These are phyloP conservation scores for Zizania latifolia DNA, from an alignment of 176 grass and related monocot genomes.

Conservation along the genomic window DNA sequence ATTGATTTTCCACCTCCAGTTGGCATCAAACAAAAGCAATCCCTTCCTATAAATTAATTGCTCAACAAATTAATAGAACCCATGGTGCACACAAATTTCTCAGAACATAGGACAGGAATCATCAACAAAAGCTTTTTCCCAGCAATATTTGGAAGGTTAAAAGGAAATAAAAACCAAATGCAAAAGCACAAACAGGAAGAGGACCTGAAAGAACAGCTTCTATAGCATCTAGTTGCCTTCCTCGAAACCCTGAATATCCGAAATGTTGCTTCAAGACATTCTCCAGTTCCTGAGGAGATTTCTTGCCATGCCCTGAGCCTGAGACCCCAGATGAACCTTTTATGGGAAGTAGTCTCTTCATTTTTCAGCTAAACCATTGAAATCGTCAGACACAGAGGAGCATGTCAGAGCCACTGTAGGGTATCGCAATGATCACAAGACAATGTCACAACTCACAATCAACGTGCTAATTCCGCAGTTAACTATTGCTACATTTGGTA, in stretches of 20 bases:
- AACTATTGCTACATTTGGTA: not conserved
- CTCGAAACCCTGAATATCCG: conserved; percentile 67
- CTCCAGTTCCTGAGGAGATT: conserved; percentile 40
- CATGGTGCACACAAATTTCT: not conserved
- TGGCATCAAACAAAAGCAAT: conserved; percentile 99
- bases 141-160: not conserved
- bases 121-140: not conserved
- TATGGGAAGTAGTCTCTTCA: conserved; percentile 73
- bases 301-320: conserved; percentile 12
- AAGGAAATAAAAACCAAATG: not conserved
- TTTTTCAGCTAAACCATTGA: conserved; percentile 26
- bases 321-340: conserved; percentile 17
- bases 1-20: conserved; percentile 97
- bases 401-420: not conserved
- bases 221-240: conserved; percentile 85
- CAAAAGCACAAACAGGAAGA: not conserved
- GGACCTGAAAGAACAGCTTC: conserved; percentile 84
- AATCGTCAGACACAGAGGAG: not conserved
- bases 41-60: conserved; percentile 56
- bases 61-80: not conserved
- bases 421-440: not conserved
- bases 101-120: not conserved
- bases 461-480: not conserved
- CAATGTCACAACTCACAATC: no score
- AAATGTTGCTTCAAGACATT: conserved; percentile 65